phyloP scores from a whole-genome alignment of 345 rosid species.

The Odontarrhena argentea region DNA sequence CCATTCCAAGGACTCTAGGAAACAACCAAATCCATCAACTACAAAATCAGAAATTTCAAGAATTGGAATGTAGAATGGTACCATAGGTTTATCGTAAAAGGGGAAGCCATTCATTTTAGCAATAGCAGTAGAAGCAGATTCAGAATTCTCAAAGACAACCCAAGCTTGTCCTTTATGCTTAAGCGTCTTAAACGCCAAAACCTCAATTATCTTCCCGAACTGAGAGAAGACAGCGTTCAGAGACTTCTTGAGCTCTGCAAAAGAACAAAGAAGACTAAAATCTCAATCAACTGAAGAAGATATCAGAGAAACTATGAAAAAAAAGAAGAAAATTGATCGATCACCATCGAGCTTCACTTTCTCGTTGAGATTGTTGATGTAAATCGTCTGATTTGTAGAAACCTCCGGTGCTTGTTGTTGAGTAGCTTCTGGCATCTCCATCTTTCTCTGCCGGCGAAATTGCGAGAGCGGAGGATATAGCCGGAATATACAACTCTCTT shows the following conservation, averaged over 20 bases:
- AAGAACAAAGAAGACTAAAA: not conserved
- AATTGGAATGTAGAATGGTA: conserved; percentile 26
- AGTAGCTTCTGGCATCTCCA: conserved; percentile 56
- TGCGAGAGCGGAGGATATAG: not conserved
- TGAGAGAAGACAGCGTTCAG: conserved; percentile 87
- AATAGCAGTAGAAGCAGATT: conserved; percentile 74
- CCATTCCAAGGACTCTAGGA: not conserved
- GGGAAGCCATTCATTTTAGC: conserved; percentile 91
- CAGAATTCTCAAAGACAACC: conserved; percentile 81
- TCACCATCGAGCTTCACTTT: conserved; percentile 89
- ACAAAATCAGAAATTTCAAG: not conserved
- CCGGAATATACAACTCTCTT: not conserved
- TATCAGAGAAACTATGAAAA: not conserved
- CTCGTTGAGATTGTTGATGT: conserved; percentile 97
- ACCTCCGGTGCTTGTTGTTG: conserved; percentile 50
- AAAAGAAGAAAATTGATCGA: not conserved
- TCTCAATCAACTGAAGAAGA: conserved; percentile 13
- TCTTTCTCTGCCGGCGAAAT: conserved; percentile 18
- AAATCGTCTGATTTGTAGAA: conserved; percentile 73
- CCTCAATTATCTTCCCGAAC: conserved; percentile 91
- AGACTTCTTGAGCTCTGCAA: conserved; percentile 86
- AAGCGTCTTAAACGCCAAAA: conserved; percentile 88
- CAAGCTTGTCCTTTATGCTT: conserved; percentile 99
- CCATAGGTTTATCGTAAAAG: conserved; percentile 95
- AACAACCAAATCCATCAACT: not conserved